Conservation (phyloP, 2,329 filamentous ascomycete genomes). For the Gnomoniopsis smithogilvyi region DNA sequence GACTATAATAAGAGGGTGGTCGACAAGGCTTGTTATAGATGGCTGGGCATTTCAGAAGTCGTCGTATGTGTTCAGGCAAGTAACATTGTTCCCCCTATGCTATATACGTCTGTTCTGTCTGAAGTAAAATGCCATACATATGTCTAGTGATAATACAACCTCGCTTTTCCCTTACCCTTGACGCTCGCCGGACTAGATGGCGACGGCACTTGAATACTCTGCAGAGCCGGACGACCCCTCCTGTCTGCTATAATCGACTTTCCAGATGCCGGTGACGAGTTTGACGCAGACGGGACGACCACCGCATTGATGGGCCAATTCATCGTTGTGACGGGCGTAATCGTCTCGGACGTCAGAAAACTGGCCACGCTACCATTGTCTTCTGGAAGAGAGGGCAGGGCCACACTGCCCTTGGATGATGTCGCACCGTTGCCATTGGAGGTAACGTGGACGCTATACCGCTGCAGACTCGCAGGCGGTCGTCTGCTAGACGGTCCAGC, state of each 20-base stretch:
- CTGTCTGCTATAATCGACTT: slow-evolving; percentile 4
- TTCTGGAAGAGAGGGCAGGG: background rate
- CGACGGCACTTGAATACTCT: slow-evolving; percentile 2
- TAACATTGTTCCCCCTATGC: background rate
- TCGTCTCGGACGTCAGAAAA: background rate
- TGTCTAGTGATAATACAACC: background rate
- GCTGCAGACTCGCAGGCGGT: background rate
- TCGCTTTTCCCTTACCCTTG: background rate
- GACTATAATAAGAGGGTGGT: too few relatives aligned
- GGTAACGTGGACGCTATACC: slow-evolving; percentile 4
- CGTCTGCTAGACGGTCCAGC: background rate
- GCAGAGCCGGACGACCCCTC: slow-evolving; percentile 5
- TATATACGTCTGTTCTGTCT: background rate
- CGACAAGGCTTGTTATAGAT: too few relatives aligned
- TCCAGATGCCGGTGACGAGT: background rate
- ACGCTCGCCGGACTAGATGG: background rate
- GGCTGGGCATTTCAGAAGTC: too few relatives aligned
- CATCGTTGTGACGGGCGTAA: background rate
- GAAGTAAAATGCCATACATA: background rate
- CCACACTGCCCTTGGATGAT: too few relatives aligned
- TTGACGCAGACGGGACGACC: background rate
- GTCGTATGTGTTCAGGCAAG: background rate
- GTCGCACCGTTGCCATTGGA: background rate
- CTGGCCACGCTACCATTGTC: background rate
- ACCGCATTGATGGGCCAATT: background rate